Evolutionary conservation across 352 stramenopile species (phyloP).

Genomic region (Pythium plurisporium): DNA sequence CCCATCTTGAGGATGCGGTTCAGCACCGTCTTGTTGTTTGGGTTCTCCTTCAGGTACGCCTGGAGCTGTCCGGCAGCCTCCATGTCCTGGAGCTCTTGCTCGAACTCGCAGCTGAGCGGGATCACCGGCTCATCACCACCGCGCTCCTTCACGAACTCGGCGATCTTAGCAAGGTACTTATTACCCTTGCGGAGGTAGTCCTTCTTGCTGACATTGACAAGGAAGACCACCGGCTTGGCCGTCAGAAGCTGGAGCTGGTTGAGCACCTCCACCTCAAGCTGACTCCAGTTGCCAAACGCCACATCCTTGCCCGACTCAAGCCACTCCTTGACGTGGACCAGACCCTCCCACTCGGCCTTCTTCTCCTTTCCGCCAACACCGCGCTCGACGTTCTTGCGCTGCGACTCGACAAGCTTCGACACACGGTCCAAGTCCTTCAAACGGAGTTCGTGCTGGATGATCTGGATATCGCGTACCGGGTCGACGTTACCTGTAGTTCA

Average conservation of each 20-base stretch:
- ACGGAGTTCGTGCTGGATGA: constrained; percentile 98
- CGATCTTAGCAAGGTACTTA: constrained; percentile 97
- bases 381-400: constrained; percentile 88
- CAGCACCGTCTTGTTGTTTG: constrained; percentile 88
- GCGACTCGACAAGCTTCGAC: constrained; percentile 63
- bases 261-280: constrained; percentile 86
- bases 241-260: constrained; percentile 92
- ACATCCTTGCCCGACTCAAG: constrained; percentile 88
- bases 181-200: constrained; percentile 98
- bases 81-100: constrained; percentile 91
- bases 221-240: constrained; percentile 96
- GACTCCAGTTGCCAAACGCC: constrained; percentile 87
- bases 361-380: constrained; percentile 93
- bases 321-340: constrained; percentile 79
- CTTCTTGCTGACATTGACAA: constrained; percentile 99
- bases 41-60: constrained; percentile 78
- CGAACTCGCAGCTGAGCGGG: constrained; percentile 96
- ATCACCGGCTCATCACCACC: constrained; percentile 96
- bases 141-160: constrained; percentile 94
- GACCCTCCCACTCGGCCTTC: constrained; percentile 91
- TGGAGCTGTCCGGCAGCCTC: constrained; percentile 52
- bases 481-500: constrained; percentile 88
- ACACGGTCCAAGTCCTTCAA: constrained; percentile 95
- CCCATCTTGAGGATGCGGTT: constrained; percentile 97
- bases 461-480: constrained; percentile 98